Base-by-base conservation (phyloP, 768 basidiomycete species). In the Agaricus subrufescens region DNA sequence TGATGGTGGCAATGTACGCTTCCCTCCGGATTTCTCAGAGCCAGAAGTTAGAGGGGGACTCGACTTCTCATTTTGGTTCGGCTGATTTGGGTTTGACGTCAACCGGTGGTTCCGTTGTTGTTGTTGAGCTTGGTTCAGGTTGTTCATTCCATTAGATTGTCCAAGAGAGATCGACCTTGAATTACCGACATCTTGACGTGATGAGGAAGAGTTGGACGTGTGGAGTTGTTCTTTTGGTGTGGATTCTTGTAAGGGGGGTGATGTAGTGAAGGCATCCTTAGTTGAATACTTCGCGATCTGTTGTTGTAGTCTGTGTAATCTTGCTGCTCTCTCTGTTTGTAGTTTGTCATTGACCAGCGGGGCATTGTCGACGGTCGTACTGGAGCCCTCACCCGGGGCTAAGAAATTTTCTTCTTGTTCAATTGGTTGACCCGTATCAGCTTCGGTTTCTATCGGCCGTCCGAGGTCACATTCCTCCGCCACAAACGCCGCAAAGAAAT, bases 401-500 rank as follows among this genome's bases (percentile, higher is more conserved):
- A 40, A n/a, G 25, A 38, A 37, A 19, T 25, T 50, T 14, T 56
- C 55, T n/a, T 56, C 75, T 25, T 73, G 71, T 56, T 82, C 74
- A 38, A 84, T 73, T 6, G 78, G 76, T 27, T 68, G 61, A 9
- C 70, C 70, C 19, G 63, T 37, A 49, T 72, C 67, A 15, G 60
- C 60, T 40, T 68, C 63, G 27, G 69, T 71, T 39, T 78, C 77
- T 51, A 84, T 75, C 0, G 73, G 76, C 47, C 70, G 63, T 8
- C 78, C 80, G 11, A 77, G 49, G 53, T 76, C 75, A 19, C 74
- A 74, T 19, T 78, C 78, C 1, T 73, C 76, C 11, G 83, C 66
- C 56, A 84, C 83, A 25, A 84, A 74, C 9, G 74, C 67, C 19
- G 86, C 85, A 37, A 85, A 71, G 61, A 88, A 79, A 1, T 76